Conservation (phyloP, 768 basidiomycete species). For the Trametes punicea region DNA sequence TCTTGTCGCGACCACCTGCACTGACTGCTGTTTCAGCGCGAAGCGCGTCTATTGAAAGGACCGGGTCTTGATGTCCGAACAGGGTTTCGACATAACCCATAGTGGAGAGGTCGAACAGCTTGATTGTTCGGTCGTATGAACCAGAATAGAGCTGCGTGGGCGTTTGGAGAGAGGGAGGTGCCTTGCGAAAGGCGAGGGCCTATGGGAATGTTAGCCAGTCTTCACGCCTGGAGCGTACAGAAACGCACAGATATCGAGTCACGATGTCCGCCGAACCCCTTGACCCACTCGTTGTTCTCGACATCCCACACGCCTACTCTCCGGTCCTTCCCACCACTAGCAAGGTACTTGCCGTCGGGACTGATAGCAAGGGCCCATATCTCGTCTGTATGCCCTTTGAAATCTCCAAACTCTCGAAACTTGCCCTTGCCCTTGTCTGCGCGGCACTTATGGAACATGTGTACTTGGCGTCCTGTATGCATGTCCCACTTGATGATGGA, state of each 20-base stretch:
- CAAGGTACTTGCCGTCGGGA: slow-evolving; percentile 79
- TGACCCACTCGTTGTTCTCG: slow-evolving; percentile 71
- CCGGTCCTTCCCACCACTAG: slow-evolving; percentile 83
- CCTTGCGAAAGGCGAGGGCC: slow-evolving; percentile 75
- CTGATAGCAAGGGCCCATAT: slow-evolving; percentile 82
- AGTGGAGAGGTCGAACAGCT: slow-evolving; percentile 78
- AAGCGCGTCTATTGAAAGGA: slow-evolving; percentile 75
- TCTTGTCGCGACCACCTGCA: slow-evolving; percentile 88
- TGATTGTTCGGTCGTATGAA: slow-evolving; percentile 85
- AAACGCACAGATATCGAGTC: slow-evolving; percentile 63
- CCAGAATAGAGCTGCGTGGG: slow-evolving; percentile 61
- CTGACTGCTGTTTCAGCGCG: slow-evolving; percentile 83
- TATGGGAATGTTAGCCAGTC: slow-evolving; percentile 28
- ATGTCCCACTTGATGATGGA: slow-evolving; percentile 85
- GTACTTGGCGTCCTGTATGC: slow-evolving; percentile 53
- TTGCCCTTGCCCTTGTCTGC: slow-evolving; percentile 41
- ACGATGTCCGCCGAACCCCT: slow-evolving; percentile 75
- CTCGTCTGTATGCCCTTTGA: slow-evolving; percentile 83
- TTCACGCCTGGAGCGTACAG: slow-evolving; percentile 14
- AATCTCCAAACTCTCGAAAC: slow-evolving; percentile 57
- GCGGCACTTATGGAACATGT: slow-evolving; percentile 59
- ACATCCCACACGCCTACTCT: slow-evolving; percentile 85
- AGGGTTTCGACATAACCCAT: slow-evolving; percentile 95
- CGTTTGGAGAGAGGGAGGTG: slow-evolving; percentile 35
- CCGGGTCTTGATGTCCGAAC: slow-evolving; percentile 93